Percentiles rank a stretch among this genome's conserved stretches.
Evolutionary conservation across 306 rosid species (phyloP).

Genomic region (Morella rubra): DNA sequence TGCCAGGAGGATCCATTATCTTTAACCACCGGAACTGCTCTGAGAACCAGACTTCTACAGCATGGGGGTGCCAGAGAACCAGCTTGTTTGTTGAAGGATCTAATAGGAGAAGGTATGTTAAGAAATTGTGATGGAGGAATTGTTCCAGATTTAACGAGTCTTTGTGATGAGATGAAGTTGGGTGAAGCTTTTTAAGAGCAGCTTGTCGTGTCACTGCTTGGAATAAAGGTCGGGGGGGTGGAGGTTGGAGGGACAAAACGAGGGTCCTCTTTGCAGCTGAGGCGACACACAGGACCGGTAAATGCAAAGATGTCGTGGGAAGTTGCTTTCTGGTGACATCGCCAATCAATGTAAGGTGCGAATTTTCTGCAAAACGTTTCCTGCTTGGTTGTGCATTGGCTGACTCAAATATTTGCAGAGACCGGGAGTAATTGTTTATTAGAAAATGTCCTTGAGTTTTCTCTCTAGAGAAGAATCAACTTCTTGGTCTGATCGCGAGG

Average conservation of each 20-base stretch:
- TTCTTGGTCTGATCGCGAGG: background rate
- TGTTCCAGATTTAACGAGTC: conserved; percentile 69
- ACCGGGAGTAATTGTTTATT: background rate
- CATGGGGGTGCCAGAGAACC: conserved; percentile 93
- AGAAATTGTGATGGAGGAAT: conserved; percentile 63
- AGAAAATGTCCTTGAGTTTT: background rate
- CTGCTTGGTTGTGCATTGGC: background rate
- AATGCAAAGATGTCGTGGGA: background rate
- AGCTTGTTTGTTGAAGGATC: conserved; percentile 55
- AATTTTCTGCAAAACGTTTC: background rate
- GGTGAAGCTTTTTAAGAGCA: conserved; percentile 16
- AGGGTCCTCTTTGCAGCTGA: background rate
- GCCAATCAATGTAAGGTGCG: background rate
- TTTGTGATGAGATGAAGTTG: conserved; percentile 67
- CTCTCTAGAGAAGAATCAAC: background rate
- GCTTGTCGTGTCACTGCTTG: conserved; percentile 1
- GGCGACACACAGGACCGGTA: background rate
- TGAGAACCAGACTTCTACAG: conserved; percentile 67
- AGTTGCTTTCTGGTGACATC: background rate
- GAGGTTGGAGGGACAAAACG: background rate
- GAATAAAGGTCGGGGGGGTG: background rate
- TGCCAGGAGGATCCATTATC: conserved; percentile 90
- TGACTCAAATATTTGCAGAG: background rate
- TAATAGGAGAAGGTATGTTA: conserved; percentile 63
- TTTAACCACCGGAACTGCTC: conserved; percentile 50